Base-by-base conservation (phyloP, 2,329 filamentous ascomycete species). In the Polychaeton citri region DNA sequence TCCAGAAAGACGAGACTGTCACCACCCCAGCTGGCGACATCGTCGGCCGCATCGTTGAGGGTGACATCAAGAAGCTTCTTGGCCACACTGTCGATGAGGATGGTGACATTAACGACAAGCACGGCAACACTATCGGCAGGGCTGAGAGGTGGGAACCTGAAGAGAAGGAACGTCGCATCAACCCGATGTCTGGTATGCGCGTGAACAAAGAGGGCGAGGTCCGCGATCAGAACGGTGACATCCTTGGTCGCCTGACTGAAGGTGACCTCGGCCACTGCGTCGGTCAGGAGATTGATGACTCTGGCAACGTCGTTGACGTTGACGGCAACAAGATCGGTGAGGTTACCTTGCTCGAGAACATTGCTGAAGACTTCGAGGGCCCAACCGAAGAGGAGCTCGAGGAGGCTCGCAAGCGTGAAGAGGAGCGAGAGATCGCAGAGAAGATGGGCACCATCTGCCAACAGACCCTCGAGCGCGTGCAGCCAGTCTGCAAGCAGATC, bases 401-500 rank as follows among this genome's bases (percentile, higher is more conserved):
- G 30, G 65, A 67, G 24, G 57, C 65, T 43, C 50, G 53, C 38
- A 59, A 74, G 55, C 68, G 79, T 42, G 59, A 74, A 53, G 66
- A 81, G 45, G 84, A 93, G 55, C 69, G 68, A 44, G 75, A 92
- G 62, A 71, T 93, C 24, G 86, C 86, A 1, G 69, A 72, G 42
- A 79, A 82, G 63, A 86, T 94, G 66, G 67, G 71, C 9, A 64
- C 61, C 38, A 79, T 81, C 49, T 74, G 92, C 47, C 72, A 79
- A 52, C 76, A 87, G 57, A 83, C 83, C 10, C 69, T 94, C 5
- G 84, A 93, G 52, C 81, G 79, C 56, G 74, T 94, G 54, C 77
- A 81, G 46, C 86, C 86, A 7, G 76, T 93, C 53, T 81, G 82
- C 68, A 85, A 82, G 63, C 73, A 85, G 65, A 94, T 94, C 58